Percentiles rank a stretch among this genome's conserved stretches.
phyloP scores from a whole-genome alignment of 768 basidiomycete species.

The Leccinum uliginosum region DNA sequence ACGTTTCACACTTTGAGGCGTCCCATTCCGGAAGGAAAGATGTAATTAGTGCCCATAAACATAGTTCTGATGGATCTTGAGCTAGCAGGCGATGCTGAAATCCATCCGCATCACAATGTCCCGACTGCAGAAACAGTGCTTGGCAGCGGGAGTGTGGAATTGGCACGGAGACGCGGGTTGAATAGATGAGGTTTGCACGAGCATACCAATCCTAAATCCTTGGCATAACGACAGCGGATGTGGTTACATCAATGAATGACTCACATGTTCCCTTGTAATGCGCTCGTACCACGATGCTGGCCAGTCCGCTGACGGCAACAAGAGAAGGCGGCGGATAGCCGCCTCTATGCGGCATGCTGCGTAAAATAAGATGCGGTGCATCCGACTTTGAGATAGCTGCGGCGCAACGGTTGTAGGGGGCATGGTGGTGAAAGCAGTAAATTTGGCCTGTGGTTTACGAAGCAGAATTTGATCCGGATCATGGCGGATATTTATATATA shows the following conservation, averaged over 20 bases:
- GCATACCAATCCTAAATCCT: too few relatives aligned
- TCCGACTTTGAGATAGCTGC: background rate
- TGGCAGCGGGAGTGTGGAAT: background rate
- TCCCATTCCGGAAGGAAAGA: background rate
- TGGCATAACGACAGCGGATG: too few relatives aligned
- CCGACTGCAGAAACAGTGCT: background rate
- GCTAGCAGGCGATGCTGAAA: too few relatives aligned
- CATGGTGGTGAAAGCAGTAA: too few relatives aligned
- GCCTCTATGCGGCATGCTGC: background rate
- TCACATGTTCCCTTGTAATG: background rate
- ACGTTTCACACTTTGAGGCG: background rate
- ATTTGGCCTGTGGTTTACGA: too few relatives aligned
- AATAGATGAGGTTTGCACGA: background rate
- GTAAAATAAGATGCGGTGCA: background rate
- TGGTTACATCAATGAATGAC: too few relatives aligned
- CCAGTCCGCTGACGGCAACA: background rate
- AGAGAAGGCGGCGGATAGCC: background rate
- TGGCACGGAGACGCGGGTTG: background rate
- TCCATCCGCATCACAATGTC: too few relatives aligned
- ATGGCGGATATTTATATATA: too few relatives aligned
- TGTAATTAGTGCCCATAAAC: background rate
- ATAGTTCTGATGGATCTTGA: background rate
- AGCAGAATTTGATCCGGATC: too few relatives aligned
- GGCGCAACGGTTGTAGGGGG: too few relatives aligned
- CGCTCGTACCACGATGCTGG: background rate